Evolutionary conservation across 345 rosid genomes (phyloP), one percentile per base, ranked within the genome.

Genomic region (Salix exigua): DNA sequence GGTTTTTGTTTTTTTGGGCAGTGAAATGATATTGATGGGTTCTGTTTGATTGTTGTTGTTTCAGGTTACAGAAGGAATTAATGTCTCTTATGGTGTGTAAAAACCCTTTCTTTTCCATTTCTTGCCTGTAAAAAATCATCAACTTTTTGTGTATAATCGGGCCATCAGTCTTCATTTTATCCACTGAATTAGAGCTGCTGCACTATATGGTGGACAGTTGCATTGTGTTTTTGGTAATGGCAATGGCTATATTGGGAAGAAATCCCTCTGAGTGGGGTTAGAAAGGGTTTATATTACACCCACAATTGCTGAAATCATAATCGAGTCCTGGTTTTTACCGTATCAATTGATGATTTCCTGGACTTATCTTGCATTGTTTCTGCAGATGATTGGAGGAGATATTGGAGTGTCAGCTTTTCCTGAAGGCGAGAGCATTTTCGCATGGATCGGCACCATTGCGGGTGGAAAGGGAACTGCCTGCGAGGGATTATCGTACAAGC

Each of bases 21-120:
- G 23, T 66, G n/a, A 44, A 63, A 67, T 35, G n/a, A 23, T 55
- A 23, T 5, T 55, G 12, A 25, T 31, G 14, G 19, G 44, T 46
- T 42, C 23, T 64, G 17, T 23, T 68, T 68, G 69, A 28, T 68
- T 50, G 17, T 31, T 48, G 4, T 31, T 61, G 64, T 75, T 64
- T 16, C 77, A 81, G 83, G 80, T 73, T 81, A 30, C 83, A 81
- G 80, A 76, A 76, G 74, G 83, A 81, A 77, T 73, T 81, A 26
- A 76, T 81, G 83, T 72, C 83, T 62, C 77, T 81, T 8, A 81
- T 81, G 77, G 83, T 81, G 68, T n/a, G 77, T 35, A 4, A 42
- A 40, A 42, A 69, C 40, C 37, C 17, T 30, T 64, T 53, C 4
- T 1, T 65, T 42, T 7, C 35, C 9, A 9, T 46, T 37, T 37